A percentile compares a stretch with the other conserved stretches of the same genome.
phyloP scores from a whole-genome alignment of 495 filamentous ascomycete genomes.

The Gamarada debralockiae region DNA sequence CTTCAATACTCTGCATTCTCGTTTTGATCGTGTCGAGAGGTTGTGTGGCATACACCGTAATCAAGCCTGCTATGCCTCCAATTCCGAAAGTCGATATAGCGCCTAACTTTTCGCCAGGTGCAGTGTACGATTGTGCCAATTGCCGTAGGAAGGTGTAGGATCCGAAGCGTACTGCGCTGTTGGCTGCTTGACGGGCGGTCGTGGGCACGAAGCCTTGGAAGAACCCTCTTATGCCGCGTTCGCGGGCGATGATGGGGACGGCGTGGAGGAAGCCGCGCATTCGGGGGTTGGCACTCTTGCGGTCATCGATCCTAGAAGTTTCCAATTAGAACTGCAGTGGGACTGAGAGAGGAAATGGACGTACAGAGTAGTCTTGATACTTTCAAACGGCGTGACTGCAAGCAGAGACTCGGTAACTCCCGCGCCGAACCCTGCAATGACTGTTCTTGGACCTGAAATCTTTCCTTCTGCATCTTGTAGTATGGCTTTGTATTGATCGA shows the following conservation, averaged over 20 bases:
- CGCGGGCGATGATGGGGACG: slow-evolving; percentile 76
- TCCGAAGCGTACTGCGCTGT: slow-evolving; percentile 84
- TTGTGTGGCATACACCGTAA: slow-evolving; percentile 90
- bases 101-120: slow-evolving; percentile 92
- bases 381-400: slow-evolving; percentile 95
- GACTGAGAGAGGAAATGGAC: slow-evolving; percentile 13
- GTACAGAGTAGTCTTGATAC: slow-evolving; percentile 91
- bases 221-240: slow-evolving; percentile 85
- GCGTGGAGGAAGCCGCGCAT: slow-evolving; percentile 94
- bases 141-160: slow-evolving; percentile 90
- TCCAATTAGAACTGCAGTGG: not conserved
- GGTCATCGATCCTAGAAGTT: slow-evolving; percentile 77
- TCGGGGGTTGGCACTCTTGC: slow-evolving; percentile 79
- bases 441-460: slow-evolving; percentile 84
- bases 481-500: slow-evolving; percentile 83
- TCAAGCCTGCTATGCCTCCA: slow-evolving; percentile 82
- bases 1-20: slow-evolving; percentile 96
- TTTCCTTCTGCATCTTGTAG: slow-evolving; percentile 84
- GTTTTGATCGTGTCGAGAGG: slow-evolving; percentile 96
- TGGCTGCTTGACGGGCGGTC: slow-evolving; percentile 90
- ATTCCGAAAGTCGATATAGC: slow-evolving; percentile 86
- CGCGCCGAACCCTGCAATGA: slow-evolving; percentile 91
- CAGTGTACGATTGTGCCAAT: slow-evolving; percentile 84
- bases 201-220: slow-evolving; percentile 97
- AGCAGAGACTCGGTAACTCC: slow-evolving; percentile 91